Percentiles rank a stretch among this genome's conserved stretches.
These are phyloP conservation scores for Aspergillus tamarii DNA, from an alignment of 2,329 filamentous ascomycete genomes.

Conservation along the genomic window DNA sequence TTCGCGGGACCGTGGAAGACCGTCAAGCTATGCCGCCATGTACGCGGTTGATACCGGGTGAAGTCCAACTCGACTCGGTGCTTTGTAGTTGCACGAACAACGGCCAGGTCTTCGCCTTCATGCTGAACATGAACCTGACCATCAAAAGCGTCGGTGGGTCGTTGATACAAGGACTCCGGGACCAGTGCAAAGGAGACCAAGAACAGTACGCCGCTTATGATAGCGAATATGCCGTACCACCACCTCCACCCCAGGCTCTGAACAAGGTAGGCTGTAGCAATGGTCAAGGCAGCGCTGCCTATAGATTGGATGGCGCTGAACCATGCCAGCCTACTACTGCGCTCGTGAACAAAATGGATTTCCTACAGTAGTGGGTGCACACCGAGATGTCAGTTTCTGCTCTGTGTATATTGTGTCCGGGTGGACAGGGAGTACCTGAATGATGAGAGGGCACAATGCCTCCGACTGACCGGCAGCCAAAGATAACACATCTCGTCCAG, in stretches of 20 bases:
- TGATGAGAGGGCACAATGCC: background rate
- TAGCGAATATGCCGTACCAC: conserved; percentile 20
- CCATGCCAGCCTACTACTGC: background rate
- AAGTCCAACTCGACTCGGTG: background rate
- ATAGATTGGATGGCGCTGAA: background rate
- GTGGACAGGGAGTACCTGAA: background rate
- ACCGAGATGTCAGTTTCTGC: background rate
- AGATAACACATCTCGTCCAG: background rate
- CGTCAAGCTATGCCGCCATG: background rate
- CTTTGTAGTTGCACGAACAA: background rate
- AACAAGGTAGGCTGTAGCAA: conserved; percentile 13
- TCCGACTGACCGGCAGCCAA: background rate
- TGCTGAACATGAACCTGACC: background rate
- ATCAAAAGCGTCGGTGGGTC: background rate
- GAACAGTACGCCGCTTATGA: conserved; percentile 11
- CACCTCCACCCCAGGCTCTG: conserved; percentile 15
- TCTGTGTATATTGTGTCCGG: background rate
- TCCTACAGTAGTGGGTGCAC: background rate
- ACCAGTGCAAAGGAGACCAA: background rate
- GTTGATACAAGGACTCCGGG: background rate
- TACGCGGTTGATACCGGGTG: background rate
- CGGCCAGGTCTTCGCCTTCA: background rate
- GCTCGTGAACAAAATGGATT: background rate
- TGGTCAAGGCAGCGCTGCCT: background rate
- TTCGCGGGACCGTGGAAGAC: background rate